These are phyloP conservation scores for Trichoderma reesei DNA, from an alignment of 495 filamentous ascomycete species.

Conservation along the genomic window DNA sequence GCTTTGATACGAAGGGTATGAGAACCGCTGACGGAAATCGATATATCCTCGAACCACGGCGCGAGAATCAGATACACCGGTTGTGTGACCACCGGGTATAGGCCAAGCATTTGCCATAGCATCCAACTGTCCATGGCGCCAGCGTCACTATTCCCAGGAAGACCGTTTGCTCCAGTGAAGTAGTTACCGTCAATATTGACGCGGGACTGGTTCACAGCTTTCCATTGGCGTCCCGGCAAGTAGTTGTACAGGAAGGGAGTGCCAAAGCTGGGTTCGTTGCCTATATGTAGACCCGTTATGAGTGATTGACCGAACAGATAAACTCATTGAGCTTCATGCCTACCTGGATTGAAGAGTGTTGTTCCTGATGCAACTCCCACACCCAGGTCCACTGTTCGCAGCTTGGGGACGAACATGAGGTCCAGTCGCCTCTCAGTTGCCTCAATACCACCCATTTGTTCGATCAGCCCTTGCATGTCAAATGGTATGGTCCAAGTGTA, in stretches of 20 bases:
- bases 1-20: slow-evolving; percentile 47
- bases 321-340: background rate
- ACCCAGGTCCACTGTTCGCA: slow-evolving; percentile 36
- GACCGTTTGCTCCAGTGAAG: slow-evolving; percentile 34
- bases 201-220: slow-evolving; percentile 45
- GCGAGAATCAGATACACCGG: slow-evolving; percentile 54
- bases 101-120: slow-evolving; percentile 60
- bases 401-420: slow-evolving; percentile 46
- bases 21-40: slow-evolving; percentile 44
- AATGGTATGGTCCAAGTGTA: slow-evolving; percentile 62
- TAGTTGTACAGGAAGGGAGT: slow-evolving; percentile 66
- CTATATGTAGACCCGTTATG: background rate
- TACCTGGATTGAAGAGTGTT: slow-evolving; percentile 54
- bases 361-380: slow-evolving; percentile 27
- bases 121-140: slow-evolving; percentile 63
- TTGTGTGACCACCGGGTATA: slow-evolving; percentile 56
- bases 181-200: slow-evolving; percentile 47
- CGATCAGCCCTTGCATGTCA: slow-evolving; percentile 52
- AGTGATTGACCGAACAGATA: background rate
- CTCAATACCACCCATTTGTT: slow-evolving; percentile 45
- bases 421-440: slow-evolving; percentile 53
- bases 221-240: slow-evolving; percentile 45
- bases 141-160: slow-evolving; percentile 61
- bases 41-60: slow-evolving; percentile 52
- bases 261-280: slow-evolving; percentile 60